Conservation (phyloP, 108 stramenopile species). For the Pelagomonas calceolata region DNA sequence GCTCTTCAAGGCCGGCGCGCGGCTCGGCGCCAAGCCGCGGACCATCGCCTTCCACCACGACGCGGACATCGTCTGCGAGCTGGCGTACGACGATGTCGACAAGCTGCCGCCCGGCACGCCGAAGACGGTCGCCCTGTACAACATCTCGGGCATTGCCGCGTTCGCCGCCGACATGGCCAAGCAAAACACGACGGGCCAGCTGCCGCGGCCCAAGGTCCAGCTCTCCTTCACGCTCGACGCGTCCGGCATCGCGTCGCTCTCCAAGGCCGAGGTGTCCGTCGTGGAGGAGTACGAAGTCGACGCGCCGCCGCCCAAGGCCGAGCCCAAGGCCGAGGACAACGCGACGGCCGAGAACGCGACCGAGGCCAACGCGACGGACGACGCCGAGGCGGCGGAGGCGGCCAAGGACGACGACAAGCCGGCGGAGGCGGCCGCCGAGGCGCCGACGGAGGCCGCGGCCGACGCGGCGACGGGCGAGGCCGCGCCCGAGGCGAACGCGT, state of each 20-base stretch:
- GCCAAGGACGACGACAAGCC: conserved; percentile 24
- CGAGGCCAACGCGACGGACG: neutral
- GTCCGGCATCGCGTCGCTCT: conserved; percentile 68
- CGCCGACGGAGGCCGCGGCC: conserved; percentile 20
- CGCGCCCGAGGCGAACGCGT: conserved; percentile 27
- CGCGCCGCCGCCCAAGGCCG: conserved; percentile 49
- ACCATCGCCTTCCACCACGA: conserved; percentile 90
- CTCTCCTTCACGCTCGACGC: conserved; percentile 79
- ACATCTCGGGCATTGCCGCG: conserved; percentile 72
- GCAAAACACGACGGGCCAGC: conserved; percentile 30
- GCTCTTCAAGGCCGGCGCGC: conserved; percentile 68
- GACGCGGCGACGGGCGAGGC: conserved; percentile 10
- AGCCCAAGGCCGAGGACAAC: conserved; percentile 9
- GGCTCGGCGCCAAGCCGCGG: conserved; percentile 70
- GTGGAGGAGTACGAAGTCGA: conserved; percentile 71
- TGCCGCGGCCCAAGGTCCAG: conserved; percentile 72
- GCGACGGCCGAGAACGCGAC: conserved; percentile 20
- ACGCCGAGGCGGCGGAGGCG: conserved; percentile 21
- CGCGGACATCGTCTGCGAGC: conserved; percentile 62
- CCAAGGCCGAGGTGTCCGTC: conserved; percentile 85
- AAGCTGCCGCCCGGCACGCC: conserved; percentile 56
- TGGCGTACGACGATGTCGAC: conserved; percentile 67
- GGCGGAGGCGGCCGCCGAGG: conserved; percentile 24
- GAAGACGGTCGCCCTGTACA: conserved; percentile 60
- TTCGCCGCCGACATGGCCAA: conserved; percentile 86